Conservation (phyloP, 2,329 filamentous ascomycete genomes). For the Emmonsia crescens region DNA sequence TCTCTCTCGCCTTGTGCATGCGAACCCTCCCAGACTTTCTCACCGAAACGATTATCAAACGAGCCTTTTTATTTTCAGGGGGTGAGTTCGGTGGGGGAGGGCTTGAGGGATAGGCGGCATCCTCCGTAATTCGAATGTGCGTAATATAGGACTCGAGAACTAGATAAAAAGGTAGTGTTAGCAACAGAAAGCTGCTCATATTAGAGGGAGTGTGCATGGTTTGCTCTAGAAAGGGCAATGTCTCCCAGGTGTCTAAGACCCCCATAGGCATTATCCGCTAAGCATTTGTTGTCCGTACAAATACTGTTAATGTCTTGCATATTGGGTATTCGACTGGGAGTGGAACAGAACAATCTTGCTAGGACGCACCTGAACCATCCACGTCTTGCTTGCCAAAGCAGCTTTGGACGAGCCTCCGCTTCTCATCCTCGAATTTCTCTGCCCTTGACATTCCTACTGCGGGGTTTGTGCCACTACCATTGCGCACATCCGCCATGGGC, state of each 20-base stretch:
- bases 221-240: not conserved
- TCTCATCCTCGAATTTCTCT: slow-evolving; percentile 93
- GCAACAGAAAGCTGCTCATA: not conserved
- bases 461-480: slow-evolving; percentile 19
- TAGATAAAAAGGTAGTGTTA: slow-evolving; percentile 13
- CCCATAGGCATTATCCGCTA: not conserved
- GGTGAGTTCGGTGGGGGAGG: slow-evolving; percentile 73
- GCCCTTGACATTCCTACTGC: slow-evolving; percentile 41
- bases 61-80: slow-evolving; percentile 67
- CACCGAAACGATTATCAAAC: slow-evolving; percentile 87
- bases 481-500: slow-evolving; percentile 25
- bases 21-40: slow-evolving; percentile 84
- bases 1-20: slow-evolving; percentile 95
- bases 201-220: not conserved
- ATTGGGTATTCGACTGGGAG: not conserved
- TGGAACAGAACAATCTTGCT: not conserved
- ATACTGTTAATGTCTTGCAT: not conserved
- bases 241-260: not conserved
- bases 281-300: not conserved
- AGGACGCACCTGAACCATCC: slow-evolving; percentile 66
- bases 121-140: slow-evolving; percentile 85
- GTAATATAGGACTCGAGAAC: slow-evolving; percentile 94
- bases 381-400: slow-evolving; percentile 86
- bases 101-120: slow-evolving; percentile 66
- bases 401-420: slow-evolving; percentile 83